Base-by-base conservation (phyloP, 2,329 filamentous ascomycete species). In the Calonectria montana region DNA sequence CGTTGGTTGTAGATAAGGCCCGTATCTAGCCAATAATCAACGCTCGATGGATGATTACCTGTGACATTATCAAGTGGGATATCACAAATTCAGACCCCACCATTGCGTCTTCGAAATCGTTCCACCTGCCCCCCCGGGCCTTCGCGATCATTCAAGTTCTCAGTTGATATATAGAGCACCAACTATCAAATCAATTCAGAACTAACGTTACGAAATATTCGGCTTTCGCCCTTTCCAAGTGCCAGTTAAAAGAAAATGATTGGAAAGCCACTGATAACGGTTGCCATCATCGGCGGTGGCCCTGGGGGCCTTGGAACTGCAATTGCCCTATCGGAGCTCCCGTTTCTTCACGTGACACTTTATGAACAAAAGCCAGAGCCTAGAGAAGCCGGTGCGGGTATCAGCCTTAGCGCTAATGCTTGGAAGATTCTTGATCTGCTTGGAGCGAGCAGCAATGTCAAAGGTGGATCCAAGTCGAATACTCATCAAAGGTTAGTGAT, bases 381-480 rank as follows among this genome's bases (percentile, higher is more conserved):
- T 31, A 31, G 63, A 31, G 63, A 65, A 31, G 63, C 63, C 5
- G 63, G 63, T n/a, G 63, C 63, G 9, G 63, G 63, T 3, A 65
- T 65, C 35, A 65, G 63, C 41, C 48, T 65, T 15, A 65, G 63
- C 35, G 23, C 63, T 5, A 65, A 65, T 55, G 63, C 63, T 10
- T 65, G 63, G 63, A 65, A 55, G 48, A 55, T 65, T 31, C 63
- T 65, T 55, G 63, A 65, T n/a, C 41, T 65, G 23, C 47, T 65
- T n/a, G 63, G 48, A 16, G 48, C 63, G 4, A 37, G 63, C 16
- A 27, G 31, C 23, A 47, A 55, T 21, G 47, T 65, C 3, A 65
- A 65, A 31, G 63, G 63, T 13, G 63, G 63, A 41, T 65, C 63
- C n/a, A 65, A 65, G 48, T 55, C 47, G 23, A 65, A 65, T 25